Base-by-base conservation (phyloP, 2,329 filamentous ascomycete species). In the Blastomyces emzantsi region DNA sequence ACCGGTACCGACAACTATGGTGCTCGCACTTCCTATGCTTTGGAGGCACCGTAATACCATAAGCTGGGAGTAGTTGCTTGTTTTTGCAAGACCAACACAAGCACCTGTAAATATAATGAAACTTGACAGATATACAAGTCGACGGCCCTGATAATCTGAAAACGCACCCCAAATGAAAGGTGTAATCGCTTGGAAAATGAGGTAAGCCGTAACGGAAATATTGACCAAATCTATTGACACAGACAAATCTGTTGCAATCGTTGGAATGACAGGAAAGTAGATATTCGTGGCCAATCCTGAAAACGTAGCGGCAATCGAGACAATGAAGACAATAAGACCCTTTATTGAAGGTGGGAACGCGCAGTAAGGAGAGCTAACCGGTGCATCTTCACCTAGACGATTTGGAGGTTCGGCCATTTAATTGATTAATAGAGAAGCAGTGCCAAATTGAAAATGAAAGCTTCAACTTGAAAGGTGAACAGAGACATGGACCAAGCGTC, bases 261-360 rank as follows among this genome's bases (percentile, higher is more conserved):
- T 73, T 7, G 74, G 70, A 7, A 82, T 67, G 1, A 77, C 75
- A 1, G 80, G 79, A 61, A 80, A 79, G 66, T 81, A 81, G 63
- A 81, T 80, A 62, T 76, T 77, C 4, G 76, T 78, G 28, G 78
- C 76, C 13, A 80, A 75, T 5, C 77, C 73, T 1, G 77, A 78
- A 63, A 79, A 54, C n/a, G 58, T 60, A 11, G 58, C 43, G 9
- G 43, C 58, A 28, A 60, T 49, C 8, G 43, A 60, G 28, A 60
- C 25, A 49, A 60, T 60, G 43, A 47, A 49, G n/a, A 47, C 43
- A 11, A 28, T 49, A 60, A 60, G 43, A 9, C 17, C 2, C 28
- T 60, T 60, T 43, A 49, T 22, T 47, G 9, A 36, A 49, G 58
- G 58, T 19, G 43, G 19, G 11, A 49, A 30, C 8, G 43, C 28